Percentiles rank a stretch among this genome's conserved stretches.
These are phyloP conservation scores for Lachancea cidri DNA, from an alignment of 805 yeast species.

Conservation along the genomic window DNA sequence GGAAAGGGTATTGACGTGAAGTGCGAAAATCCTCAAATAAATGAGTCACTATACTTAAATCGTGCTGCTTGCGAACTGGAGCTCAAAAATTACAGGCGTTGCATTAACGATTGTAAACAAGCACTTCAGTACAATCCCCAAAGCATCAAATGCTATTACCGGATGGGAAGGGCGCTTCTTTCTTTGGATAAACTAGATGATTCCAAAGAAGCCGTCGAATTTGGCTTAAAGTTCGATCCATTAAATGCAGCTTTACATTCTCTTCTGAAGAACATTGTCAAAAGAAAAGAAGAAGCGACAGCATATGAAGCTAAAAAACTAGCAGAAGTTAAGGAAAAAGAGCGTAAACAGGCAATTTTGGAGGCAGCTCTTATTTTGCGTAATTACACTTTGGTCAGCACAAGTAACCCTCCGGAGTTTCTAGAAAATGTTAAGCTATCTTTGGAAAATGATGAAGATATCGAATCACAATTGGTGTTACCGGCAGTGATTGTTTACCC, in stretches of 20 bases:
- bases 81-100: conserved; percentile 74
- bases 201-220: conserved; percentile 57
- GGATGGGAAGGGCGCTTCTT: conserved; percentile 79
- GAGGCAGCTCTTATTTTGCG: conserved; percentile 59
- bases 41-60: conserved; percentile 64
- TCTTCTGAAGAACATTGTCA: conserved; percentile 39
- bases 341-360: conserved; percentile 40
- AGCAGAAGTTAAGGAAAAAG: conserved; percentile 32
- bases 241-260: conserved; percentile 51
- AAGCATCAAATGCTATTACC: conserved; percentile 77
- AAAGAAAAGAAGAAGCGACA: conserved; percentile 35
- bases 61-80: conserved; percentile 91
- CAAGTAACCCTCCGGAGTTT: conserved; percentile 51
- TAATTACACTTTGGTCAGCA: conserved; percentile 45
- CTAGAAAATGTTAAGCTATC: conserved; percentile 48
- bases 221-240: conserved; percentile 59
- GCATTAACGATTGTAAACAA: conserved; percentile 79
- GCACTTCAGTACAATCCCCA: conserved; percentile 61
- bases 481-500: conserved; percentile 84
- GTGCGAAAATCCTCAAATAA: conserved; percentile 50
- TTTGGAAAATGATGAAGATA: conserved; percentile 61
- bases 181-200: conserved; percentile 66
- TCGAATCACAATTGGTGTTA: conserved; percentile 71
- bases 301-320: conserved; percentile 25
- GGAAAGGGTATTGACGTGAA: conserved; percentile 72